Evolutionary conservation across 2,329 filamentous ascomycete genomes (phyloP).

Genomic region (Xylaria sp.): DNA sequence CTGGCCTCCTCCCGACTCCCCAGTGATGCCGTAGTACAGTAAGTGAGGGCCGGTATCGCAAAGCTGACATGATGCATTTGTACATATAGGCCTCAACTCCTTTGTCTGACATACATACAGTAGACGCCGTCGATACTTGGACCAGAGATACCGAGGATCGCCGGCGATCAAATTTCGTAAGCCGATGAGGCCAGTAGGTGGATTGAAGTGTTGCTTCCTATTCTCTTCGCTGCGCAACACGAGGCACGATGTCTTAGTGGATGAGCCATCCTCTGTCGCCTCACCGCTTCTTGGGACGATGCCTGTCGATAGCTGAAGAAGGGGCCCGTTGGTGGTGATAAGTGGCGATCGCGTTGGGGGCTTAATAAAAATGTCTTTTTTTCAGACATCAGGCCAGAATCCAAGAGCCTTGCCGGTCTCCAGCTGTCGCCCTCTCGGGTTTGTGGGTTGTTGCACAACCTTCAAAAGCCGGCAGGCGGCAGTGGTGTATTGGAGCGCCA

Average conservation of each 20-base stretch:
- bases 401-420: slow-evolving; percentile 13
- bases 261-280: slow-evolving; percentile 1
- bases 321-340: slow-evolving; percentile 3
- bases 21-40: background rate
- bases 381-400: background rate
- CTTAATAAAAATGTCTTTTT: background rate
- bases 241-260: slow-evolving; percentile 7
- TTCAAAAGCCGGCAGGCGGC: slow-evolving; percentile 25
- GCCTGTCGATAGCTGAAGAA: slow-evolving; percentile 1
- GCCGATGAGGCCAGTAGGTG: slow-evolving; percentile 16
- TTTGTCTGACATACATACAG: slow-evolving; percentile 22
- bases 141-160: slow-evolving; percentile 11
- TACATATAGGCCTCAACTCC: slow-evolving; percentile 13
- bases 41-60: slow-evolving; percentile 8
- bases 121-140: background rate
- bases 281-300: slow-evolving; percentile 28
- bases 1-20: background rate
- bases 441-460: slow-evolving; percentile 22
- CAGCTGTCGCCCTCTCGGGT: slow-evolving; percentile 7
- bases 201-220: background rate
- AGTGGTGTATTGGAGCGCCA: slow-evolving; percentile 26
- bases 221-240: background rate
- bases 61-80: background rate
- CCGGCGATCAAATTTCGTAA: slow-evolving; percentile 17
- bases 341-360: slow-evolving; percentile 28